Evolutionary conservation across 345 rosid genomes (phyloP), one percentile per base, ranked within the genome.

Genomic region (Citrus australasica): DNA sequence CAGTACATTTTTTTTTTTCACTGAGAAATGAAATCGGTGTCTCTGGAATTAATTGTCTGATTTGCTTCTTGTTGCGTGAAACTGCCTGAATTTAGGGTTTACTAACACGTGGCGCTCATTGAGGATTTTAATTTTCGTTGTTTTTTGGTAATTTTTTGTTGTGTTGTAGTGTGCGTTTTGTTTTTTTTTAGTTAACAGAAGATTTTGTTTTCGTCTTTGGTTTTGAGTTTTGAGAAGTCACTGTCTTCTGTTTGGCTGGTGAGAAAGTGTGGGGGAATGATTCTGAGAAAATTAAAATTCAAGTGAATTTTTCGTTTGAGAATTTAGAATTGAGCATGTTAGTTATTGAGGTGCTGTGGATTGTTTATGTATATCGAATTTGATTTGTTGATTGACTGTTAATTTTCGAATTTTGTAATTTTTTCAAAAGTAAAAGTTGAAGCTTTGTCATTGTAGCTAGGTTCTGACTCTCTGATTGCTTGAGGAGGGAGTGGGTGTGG

Each of bases 401-500:
- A 7, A 1, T 65, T 62, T 60, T 28, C 60, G 35, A 64, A 53
- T 53, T 81, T 77, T 32, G 1, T 40, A 2, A 8, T 22, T 24
- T 75, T 48, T 5, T 75, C n/a, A 2, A 11, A 46, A 46, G 42
- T 27, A 11, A 32, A 64, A 60, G 2, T 32, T 5, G 9, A 62
- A 19, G 40, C 25, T n/a, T 25, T 51, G 68, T 71, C 37, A 11
- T 53, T 21, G 14, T 70, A 27, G 37, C 19, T 7, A 8, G 3
- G 75, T 69, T 81, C 75, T 79, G 72, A 68, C n/a, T 35, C 16
- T n/a, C 19, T 40, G 62, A 60, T 56, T 73, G 69, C 60, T 70
- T 70, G 73, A 42, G 73, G 76, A 55, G 61, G 73, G 76, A 40
- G 66, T 71, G 59, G 77, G 25, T 66, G 37, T 66, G 4, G 2